Base-by-base conservation (phyloP, 2,329 filamentous ascomycete species). In the Tolypocladium ovalisporum region DNA sequence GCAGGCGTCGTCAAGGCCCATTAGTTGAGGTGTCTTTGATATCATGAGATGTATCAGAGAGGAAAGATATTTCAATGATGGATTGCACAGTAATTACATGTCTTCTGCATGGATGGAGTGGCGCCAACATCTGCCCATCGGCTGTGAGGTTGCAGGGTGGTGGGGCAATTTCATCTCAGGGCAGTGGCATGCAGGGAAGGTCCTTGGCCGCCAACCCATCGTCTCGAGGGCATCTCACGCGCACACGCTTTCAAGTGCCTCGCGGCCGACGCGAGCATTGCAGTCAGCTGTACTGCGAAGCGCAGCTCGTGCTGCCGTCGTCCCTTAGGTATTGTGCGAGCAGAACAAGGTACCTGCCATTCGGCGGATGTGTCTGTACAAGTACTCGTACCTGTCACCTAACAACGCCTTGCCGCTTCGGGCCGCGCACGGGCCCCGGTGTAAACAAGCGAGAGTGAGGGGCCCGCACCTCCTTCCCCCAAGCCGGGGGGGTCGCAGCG, bases 1-100 rank as follows among this genome's bases (percentile, higher is more conserved):
- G 86, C 88, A 52, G 94, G 94, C 64, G 92, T 97, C 47, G 94
- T 92, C 57, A 84, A 85, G 70, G 79, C 79, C 54, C 82, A 86
- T 67, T 85, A 67, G n/a, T n/a, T n/a, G n/a, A n/a, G 52, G 35
- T 12, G 15, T n/a, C 19, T 1, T 32, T 10, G 5, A 49, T 49
- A 47, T 35, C 47, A 55, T 40, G 58, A 56, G 40, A 54, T 55
- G 55, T 60, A 56, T 54, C 56, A 29, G 42, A 9, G 8, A 15
- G 6, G 22, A 29, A 27, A 24, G 17, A n/a, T n/a, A n/a, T n/a
- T n/a, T n/a, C 42, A 27, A 17, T 44, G n/a, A 40, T n/a, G 37
- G 12, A 40, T 37, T n/a, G n/a, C n/a, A n/a, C n/a, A n/a, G n/a
- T n/a, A n/a, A n/a, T n/a, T 8, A 22, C 22, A 27, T 27, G 24